These are phyloP conservation scores for Trichoderma citrinoviride DNA, from an alignment of 2,329 filamentous ascomycete genomes.

Conservation along the genomic window DNA sequence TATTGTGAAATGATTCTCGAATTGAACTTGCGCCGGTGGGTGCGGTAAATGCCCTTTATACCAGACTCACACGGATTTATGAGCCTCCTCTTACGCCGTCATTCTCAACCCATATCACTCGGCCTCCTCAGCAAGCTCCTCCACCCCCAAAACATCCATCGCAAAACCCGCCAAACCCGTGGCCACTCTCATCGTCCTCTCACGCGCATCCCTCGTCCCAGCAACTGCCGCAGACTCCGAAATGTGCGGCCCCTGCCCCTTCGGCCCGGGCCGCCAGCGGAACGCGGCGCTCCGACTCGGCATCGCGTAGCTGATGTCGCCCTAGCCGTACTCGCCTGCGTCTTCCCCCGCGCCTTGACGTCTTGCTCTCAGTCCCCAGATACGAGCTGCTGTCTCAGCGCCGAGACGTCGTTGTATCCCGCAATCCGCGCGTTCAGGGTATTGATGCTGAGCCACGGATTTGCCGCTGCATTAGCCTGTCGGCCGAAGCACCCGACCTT, in stretches of 20 bases:
- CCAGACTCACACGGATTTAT: not conserved
- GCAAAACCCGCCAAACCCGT: constrained; percentile 50
- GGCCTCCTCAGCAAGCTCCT: constrained; percentile 41
- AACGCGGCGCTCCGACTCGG: constrained; percentile 55
- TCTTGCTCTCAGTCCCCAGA: constrained; percentile 50
- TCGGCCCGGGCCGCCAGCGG: constrained; percentile 43
- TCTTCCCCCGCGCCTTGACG: constrained; percentile 44
- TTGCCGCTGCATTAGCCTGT: constrained; percentile 54
- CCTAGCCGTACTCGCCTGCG: constrained; percentile 58
- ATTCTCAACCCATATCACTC: too few species aligned
- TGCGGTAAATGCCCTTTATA: too few species aligned
- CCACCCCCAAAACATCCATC: constrained; percentile 45
- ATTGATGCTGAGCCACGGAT: constrained; percentile 57
- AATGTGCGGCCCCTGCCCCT: constrained; percentile 47
- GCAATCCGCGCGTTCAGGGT: constrained; percentile 55
- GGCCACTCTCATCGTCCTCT: constrained; percentile 45
- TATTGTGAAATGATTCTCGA: too few species aligned
- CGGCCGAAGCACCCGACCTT: constrained; percentile 52
- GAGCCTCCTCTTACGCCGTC: too few species aligned
- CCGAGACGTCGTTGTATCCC: constrained; percentile 46
- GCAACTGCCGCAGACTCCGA: constrained; percentile 51
- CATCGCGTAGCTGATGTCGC: constrained; percentile 56
- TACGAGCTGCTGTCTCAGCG: constrained; percentile 55
- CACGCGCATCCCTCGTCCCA: constrained; percentile 47
- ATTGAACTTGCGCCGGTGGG: too few species aligned